A percentile compares a stretch with the other conserved stretches of the same genome.
These are phyloP conservation scores for Fusarium sp. DNA, from an alignment of 2,329 filamentous ascomycete species.

Conservation along the genomic window DNA sequence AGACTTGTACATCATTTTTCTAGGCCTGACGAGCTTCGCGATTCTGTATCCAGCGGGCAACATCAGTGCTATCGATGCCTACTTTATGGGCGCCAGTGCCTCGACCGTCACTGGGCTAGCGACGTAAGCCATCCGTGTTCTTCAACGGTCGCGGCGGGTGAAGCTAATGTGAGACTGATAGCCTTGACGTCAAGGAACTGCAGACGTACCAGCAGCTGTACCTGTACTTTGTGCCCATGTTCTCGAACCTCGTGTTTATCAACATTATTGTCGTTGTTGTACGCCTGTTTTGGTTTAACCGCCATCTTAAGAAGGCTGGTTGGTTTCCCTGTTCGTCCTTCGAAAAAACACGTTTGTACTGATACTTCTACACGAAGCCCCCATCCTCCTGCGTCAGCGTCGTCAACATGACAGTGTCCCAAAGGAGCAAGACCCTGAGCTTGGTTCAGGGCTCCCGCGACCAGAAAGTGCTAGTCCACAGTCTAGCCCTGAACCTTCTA, in stretches of 20 bases:
- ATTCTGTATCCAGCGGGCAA: constrained; percentile 41
- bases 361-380: constrained; percentile 16
- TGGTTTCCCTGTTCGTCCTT: too few species aligned
- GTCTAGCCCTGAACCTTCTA: not conserved
- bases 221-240: constrained; percentile 61
- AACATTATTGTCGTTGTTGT: constrained; percentile 62
- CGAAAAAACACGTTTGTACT: not conserved
- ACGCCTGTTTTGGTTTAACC: constrained; percentile 61
- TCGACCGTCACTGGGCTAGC: constrained; percentile 64
- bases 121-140: constrained; percentile 49
- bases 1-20: constrained; percentile 43
- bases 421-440: constrained; percentile 8
- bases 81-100: constrained; percentile 62
- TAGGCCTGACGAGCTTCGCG: constrained; percentile 37
- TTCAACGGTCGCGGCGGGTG: not conserved
- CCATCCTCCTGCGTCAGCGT: constrained; percentile 21
- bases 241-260: constrained; percentile 62
- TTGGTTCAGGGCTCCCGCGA: not conserved
- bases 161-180: constrained; percentile 10
- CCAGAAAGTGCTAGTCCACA: not conserved
- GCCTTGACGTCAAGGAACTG: constrained; percentile 60
- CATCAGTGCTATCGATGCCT: constrained; percentile 56
- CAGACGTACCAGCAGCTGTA: constrained; percentile 64
- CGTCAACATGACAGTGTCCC: too few species aligned
- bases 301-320: constrained; percentile 52